Percentiles rank a stretch among this genome's conserved stretches.
Evolutionary conservation across 2,329 filamentous ascomycete species (phyloP).

Genomic region (Macroventuria anomochaeta): DNA sequence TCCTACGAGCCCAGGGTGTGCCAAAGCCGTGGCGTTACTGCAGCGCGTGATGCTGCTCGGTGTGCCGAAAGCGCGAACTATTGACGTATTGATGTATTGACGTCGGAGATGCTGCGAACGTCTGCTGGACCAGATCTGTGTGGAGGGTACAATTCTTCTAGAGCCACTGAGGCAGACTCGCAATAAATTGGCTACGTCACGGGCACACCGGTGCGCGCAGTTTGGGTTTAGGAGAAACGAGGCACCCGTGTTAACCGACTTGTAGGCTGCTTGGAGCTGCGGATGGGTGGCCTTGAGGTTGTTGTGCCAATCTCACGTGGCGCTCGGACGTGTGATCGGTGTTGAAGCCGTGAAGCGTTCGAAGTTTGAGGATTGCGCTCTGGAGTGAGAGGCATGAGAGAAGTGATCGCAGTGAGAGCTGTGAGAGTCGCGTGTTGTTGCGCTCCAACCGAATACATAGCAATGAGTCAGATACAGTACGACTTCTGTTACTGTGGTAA

Average conservation of each 20-base stretch:
- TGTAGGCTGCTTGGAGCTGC: conserved; percentile 18
- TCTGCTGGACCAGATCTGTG: not conserved
- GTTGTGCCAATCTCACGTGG: conserved; percentile 25
- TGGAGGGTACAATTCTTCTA: conserved; percentile 6
- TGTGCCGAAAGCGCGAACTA: conserved; percentile 13
- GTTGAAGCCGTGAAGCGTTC: conserved; percentile 2
- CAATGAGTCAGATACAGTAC: not conserved
- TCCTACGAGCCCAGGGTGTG: not conserved
- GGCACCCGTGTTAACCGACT: conserved; percentile 31
- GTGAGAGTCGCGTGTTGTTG: not conserved
- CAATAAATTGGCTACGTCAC: conserved; percentile 26
- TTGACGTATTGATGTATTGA: conserved; percentile 9
- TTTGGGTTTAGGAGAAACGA: conserved; percentile 11
- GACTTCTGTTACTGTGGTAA: conserved; percentile 8
- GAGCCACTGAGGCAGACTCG: conserved; percentile 11
- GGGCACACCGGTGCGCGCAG: conserved; percentile 18
- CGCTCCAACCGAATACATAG: not conserved
- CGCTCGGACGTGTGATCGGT: conserved; percentile 9
- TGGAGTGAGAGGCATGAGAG: not conserved
- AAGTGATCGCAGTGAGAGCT: not conserved
- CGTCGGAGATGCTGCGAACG: conserved; percentile 6
- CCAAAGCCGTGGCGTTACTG: conserved; percentile 8
- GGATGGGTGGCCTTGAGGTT: conserved; percentile 24
- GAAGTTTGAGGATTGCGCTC: conserved; percentile 7
- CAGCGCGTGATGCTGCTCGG: conserved; percentile 13